Conservation (phyloP, 2,329 filamentous ascomycete genomes). For the Setomelanomma holmii region DNA sequence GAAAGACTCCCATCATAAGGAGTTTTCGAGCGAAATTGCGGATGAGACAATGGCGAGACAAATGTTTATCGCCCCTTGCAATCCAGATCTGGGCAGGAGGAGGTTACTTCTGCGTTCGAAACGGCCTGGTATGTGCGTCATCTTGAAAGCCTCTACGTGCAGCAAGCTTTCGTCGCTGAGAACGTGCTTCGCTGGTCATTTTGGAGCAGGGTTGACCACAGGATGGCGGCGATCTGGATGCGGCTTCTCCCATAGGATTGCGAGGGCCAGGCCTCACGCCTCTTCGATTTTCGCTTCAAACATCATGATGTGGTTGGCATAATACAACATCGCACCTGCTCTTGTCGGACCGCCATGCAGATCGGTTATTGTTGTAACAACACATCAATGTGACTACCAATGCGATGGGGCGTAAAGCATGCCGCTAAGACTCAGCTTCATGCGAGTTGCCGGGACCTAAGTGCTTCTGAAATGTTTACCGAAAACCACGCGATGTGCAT, state of each 20-base stretch:
- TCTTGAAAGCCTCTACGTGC: no score
- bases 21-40: no score
- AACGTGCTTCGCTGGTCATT: not conserved
- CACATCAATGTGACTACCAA: conserved; percentile 5
- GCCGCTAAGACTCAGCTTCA: conserved; percentile 1
- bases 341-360: not conserved
- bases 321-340: not conserved
- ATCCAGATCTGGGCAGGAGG: no score
- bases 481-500: conserved; percentile 2
- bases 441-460: conserved; percentile 3
- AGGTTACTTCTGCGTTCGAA: no score
- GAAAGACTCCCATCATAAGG: no score
- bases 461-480: conserved; percentile 14
- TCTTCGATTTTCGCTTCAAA: not conserved
- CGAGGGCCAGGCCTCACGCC: not conserved
- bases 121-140: no score
- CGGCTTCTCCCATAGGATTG: not conserved
- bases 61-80: no score
- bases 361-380: not conserved
- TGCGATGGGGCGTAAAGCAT: conserved; percentile 23
- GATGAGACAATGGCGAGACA: no score
- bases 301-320: not conserved
- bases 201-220: not conserved
- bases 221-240: not conserved
- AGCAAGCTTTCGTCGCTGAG: no score